Evolutionary conservation across 805 yeast genomes (phyloP).

Genomic region (Candida silvicultrix): DNA sequence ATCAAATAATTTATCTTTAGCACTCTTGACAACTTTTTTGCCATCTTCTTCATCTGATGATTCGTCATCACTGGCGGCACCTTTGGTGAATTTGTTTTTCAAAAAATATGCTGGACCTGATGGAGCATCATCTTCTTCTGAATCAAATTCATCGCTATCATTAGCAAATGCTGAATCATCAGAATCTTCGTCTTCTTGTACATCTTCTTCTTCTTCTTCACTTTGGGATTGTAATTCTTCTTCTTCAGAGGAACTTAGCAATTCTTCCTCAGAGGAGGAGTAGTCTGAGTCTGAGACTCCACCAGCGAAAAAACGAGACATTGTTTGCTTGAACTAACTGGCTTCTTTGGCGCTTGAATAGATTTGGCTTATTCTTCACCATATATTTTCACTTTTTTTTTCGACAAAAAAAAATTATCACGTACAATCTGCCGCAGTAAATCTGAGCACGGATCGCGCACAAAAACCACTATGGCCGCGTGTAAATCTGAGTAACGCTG

Average conservation of each 20-base stretch:
- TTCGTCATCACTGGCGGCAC: slow-evolving; percentile 30
- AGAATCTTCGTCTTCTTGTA: slow-evolving; percentile 23
- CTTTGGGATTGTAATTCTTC: slow-evolving; percentile 23
- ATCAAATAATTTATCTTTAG: slow-evolving; percentile 86
- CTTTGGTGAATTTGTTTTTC: slow-evolving; percentile 32
- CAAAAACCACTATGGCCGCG: neutral
- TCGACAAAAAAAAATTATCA: slow-evolving; percentile 4
- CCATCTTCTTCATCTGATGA: slow-evolving; percentile 62
- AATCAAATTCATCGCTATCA: slow-evolving; percentile 32
- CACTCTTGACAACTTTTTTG: slow-evolving; percentile 83
- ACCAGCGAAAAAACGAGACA: slow-evolving; percentile 88
- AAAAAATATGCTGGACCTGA: slow-evolving; percentile 39
- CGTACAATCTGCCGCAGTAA: neutral
- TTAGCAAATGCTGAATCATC: slow-evolving; percentile 31
- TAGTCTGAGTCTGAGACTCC: slow-evolving; percentile 37
- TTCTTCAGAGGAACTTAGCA: slow-evolving; percentile 35
- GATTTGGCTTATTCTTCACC: neutral
- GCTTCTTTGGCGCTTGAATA: neutral
- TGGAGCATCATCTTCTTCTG: slow-evolving; percentile 37
- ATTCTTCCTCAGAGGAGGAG: slow-evolving; percentile 38
- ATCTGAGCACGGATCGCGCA: neutral
- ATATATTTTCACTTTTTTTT: slow-evolving; percentile 15
- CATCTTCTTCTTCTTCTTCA: slow-evolving; percentile 26
- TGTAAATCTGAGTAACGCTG: slow-evolving; percentile 6
- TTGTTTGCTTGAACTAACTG: slow-evolving; percentile 22